phyloP scores from a whole-genome alignment of 2,329 filamentous ascomycete genomes.

The Arachnomyces sp. region DNA sequence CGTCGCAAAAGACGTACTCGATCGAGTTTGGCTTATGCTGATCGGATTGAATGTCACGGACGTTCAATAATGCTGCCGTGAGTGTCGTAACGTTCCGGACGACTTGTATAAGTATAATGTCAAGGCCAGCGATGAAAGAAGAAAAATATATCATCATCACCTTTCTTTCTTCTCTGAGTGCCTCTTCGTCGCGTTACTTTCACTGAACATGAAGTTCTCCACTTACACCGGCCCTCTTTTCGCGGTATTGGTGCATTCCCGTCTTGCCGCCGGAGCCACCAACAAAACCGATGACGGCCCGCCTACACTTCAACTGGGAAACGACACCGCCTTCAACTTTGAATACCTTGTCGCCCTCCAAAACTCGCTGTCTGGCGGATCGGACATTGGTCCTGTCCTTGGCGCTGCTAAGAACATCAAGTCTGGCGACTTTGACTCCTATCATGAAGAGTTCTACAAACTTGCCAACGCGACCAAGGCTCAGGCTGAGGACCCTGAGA shows the following conservation, averaged over 20 bases:
- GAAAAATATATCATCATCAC: background rate
- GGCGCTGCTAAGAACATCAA: constrained; percentile 9
- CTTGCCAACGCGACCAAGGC: constrained; percentile 10
- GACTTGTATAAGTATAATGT: no score
- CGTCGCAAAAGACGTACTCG: constrained; percentile 3
- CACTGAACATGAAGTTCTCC: no score
- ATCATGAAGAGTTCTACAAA: constrained; percentile 8
- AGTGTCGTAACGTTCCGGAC: no score
- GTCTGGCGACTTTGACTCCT: constrained; percentile 8
- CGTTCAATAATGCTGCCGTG: background rate
- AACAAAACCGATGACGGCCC: no score
- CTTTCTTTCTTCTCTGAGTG: constrained; percentile 1
- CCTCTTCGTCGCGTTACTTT: no score
- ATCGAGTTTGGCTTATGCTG: background rate
- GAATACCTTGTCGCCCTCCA: constrained; percentile 8
- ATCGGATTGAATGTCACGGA: background rate
- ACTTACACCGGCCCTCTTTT: constrained; percentile 5
- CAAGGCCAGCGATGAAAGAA: background rate
- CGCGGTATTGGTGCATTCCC: constrained; percentile 4
- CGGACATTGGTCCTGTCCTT: constrained; percentile 10
- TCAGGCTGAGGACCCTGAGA: constrained; percentile 8
- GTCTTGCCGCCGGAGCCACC: constrained; percentile 3
- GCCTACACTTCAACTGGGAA: no score
- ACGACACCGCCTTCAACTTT: constrained; percentile 8
- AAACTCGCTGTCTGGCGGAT: constrained; percentile 5